Conservation (phyloP, 78 protist genomes). For the Planoprotostelium fungivorum region DNA sequence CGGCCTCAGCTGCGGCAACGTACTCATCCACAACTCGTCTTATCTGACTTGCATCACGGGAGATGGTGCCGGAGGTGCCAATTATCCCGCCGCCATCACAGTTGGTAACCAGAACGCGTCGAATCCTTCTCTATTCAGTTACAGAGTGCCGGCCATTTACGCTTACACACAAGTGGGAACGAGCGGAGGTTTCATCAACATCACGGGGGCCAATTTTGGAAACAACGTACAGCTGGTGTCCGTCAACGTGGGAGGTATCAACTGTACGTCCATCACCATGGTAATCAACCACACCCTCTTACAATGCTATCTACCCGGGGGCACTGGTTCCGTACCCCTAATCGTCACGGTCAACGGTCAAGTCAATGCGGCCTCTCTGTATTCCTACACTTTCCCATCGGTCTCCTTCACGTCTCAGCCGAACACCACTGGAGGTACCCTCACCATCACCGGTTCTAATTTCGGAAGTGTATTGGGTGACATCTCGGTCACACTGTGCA, state of each 20-base stretch:
- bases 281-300: background rate
- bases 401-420: background rate
- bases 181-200: background rate
- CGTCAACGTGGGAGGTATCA: background rate
- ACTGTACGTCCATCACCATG: background rate
- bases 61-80: background rate
- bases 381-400: background rate
- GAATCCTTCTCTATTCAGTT: background rate
- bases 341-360: background rate
- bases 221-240: background rate
- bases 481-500: background rate
- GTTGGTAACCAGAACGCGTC: background rate
- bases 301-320: background rate
- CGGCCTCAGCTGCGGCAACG: background rate
- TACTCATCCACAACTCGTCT: background rate
- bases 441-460: background rate
- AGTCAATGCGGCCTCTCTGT: background rate
- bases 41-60: background rate
- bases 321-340: background rate
- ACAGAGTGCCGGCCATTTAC: background rate
- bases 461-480: background rate
- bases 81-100: background rate
- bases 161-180: background rate
- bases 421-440: background rate
- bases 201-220: background rate